Percentiles rank a stretch among this genome's conserved stretches.
Conservation (phyloP, 441 rosid genomes). For the Bruguiera hainesii region DNA sequence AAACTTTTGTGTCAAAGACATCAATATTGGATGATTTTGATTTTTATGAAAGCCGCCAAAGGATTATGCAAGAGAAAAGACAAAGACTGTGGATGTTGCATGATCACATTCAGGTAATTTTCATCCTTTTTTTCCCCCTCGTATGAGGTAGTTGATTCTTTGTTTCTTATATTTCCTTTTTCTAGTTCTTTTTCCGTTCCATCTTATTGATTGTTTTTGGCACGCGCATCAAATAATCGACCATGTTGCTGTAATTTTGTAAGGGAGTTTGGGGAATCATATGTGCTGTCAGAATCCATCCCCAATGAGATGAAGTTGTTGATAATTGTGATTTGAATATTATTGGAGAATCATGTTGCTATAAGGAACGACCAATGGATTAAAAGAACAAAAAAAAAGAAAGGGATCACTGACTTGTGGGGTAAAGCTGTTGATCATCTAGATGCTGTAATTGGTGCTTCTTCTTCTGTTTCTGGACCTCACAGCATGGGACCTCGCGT, state of each 20-base stretch:
- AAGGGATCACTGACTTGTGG: not conserved
- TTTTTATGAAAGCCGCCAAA: constrained; percentile 76
- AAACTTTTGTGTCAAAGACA: constrained; percentile 46
- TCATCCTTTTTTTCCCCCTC: not conserved
- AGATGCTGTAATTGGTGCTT: constrained; percentile 9
- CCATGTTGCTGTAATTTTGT: not conserved
- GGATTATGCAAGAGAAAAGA: constrained; percentile 64
- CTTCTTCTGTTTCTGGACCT: constrained; percentile 4
- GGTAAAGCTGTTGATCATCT: not conserved
- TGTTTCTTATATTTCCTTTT: not conserved
- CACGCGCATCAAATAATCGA: constrained; percentile 3
- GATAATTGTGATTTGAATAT: too few species aligned
- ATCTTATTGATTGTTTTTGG: not conserved
- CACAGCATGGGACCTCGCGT: too few species aligned
- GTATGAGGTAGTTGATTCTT: not conserved
- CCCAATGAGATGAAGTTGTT: not conserved
- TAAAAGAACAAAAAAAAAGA: too few species aligned
- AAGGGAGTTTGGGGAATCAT: constrained; percentile 16
- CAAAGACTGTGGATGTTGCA: constrained; percentile 32
- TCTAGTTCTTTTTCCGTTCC: not conserved
- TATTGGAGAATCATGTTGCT: too few species aligned
- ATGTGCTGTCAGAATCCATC: constrained; percentile 8
- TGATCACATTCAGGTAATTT: constrained; percentile 14
- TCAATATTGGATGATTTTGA: constrained; percentile 65
- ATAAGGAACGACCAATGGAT: too few species aligned